Conservation (phyloP, 441 rosid species). For the Eruca vesicaria region DNA sequence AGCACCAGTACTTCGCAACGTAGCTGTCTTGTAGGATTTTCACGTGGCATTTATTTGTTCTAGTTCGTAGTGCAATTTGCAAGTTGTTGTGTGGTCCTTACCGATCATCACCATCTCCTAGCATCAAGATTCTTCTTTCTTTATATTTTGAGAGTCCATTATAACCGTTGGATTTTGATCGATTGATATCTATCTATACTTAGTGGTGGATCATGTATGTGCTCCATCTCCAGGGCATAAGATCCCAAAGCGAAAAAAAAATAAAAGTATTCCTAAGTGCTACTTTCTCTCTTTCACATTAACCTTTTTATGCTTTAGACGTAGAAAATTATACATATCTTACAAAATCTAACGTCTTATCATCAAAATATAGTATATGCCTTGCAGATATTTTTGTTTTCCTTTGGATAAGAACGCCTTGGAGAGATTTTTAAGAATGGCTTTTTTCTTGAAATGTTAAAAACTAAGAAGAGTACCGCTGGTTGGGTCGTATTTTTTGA, state of each 20-base stretch:
- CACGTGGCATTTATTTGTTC: constrained; percentile 42
- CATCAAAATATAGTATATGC: constrained; percentile 8
- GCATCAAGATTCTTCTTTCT: constrained; percentile 33
- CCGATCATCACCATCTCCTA: constrained; percentile 14
- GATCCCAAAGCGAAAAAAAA: constrained; percentile 16
- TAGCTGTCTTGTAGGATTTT: constrained; percentile 36
- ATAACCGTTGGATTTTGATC: constrained; percentile 25
- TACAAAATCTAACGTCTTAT: constrained; percentile 10
- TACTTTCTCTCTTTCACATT: constrained; percentile 1
- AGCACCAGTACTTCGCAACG: constrained; percentile 31
- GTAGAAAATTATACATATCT: not conserved
- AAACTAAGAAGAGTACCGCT: constrained; percentile 1
- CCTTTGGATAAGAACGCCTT: not conserved
- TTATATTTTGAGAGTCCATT: not conserved
- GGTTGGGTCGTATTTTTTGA: not conserved
- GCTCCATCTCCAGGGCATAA: constrained; percentile 16
- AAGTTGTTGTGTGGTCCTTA: constrained; percentile 30
- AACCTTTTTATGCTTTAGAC: constrained; percentile 15
- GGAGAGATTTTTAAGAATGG: constrained; percentile 13
- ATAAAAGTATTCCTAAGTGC: constrained; percentile 18
- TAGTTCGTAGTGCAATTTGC: constrained; percentile 27
- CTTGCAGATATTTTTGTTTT: not conserved
- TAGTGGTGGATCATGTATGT: constrained; percentile 12
- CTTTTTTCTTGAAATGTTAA: constrained; percentile 12
- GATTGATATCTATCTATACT: not conserved